Evolutionary conservation across 2,329 filamentous ascomycete species (phyloP).

Genomic region (Grosmannia serpens): DNA sequence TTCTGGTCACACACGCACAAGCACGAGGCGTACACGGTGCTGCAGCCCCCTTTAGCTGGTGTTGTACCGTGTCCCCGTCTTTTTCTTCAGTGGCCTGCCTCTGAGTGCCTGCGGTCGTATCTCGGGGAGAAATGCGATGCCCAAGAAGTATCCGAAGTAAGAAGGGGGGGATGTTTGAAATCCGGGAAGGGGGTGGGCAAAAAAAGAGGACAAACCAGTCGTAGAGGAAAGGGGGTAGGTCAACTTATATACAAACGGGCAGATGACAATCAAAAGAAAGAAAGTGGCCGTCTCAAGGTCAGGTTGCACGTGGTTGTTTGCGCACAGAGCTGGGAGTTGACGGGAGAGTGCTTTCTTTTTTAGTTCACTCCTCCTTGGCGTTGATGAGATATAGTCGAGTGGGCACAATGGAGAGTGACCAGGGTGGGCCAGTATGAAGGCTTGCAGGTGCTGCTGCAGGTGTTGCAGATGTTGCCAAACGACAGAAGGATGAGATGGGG

Average conservation of each 20-base stretch:
- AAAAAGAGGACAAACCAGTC: not conserved
- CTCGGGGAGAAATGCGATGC: not conserved
- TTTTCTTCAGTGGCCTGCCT: not conserved
- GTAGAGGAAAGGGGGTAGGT: not conserved
- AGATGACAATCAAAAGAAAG: not conserved
- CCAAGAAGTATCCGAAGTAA: not conserved
- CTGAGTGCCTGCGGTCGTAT: not conserved
- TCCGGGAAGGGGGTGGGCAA: not conserved
- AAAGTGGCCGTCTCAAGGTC: not conserved
- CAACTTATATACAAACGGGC: not conserved
- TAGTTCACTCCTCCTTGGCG: not conserved
- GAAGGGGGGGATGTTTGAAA: not conserved
- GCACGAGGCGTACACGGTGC: not conserved
- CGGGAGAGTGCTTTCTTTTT: not conserved
- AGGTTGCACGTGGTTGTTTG: not conserved
- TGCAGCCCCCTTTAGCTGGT: not conserved
- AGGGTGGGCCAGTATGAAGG: not conserved
- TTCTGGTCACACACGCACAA: not conserved
- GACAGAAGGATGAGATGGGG: not conserved
- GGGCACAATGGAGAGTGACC: not conserved
- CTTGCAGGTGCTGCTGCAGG: not conserved
- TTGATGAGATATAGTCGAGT: not conserved
- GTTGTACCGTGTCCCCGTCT: not conserved
- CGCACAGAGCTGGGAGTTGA: not conserved
- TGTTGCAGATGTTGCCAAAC: not conserved